These are phyloP conservation scores for Backusella tarrabulga DNA, from an alignment of 192 early-diverging fungal species.

Conservation along the genomic window DNA sequence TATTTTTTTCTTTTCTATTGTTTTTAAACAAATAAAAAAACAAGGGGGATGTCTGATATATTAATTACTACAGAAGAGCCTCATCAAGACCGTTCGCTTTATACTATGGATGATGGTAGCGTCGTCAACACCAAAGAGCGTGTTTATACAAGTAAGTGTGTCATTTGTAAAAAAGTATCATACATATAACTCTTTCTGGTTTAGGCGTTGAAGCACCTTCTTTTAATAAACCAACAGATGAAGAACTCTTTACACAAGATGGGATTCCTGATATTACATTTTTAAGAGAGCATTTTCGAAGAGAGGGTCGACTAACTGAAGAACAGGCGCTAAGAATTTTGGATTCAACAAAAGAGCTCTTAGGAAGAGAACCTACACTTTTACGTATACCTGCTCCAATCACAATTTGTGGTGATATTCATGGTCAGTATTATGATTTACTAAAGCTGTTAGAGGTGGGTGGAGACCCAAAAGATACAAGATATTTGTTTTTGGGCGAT, in stretches of 20 bases:
- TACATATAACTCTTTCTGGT: background rate
- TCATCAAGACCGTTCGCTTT: constrained; percentile 68
- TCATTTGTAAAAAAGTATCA: background rate
- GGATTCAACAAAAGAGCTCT: constrained; percentile 69
- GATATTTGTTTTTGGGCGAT: constrained; percentile 96
- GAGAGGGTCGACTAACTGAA: constrained; percentile 86
- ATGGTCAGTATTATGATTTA: constrained; percentile 96
- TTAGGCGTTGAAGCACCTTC: constrained; percentile 52
- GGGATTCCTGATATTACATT: constrained; percentile 78
- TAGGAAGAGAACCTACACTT: constrained; percentile 79
- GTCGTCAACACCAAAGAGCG: constrained; percentile 69
- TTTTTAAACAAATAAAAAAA: background rate
- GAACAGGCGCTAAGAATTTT: constrained; percentile 88
- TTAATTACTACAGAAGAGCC: constrained; percentile 23
- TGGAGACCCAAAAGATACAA: constrained; percentile 78
- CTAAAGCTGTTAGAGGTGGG: constrained; percentile 92
- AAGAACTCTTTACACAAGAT: constrained; percentile 48
- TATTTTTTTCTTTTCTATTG: background rate
- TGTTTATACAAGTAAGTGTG: constrained; percentile 62
- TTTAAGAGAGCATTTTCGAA: constrained; percentile 85
- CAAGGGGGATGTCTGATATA: background rate
- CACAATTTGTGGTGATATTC: constrained; percentile 94
- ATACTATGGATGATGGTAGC: constrained; percentile 67
- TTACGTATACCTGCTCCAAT: constrained; percentile 87
- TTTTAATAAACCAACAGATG: constrained; percentile 41